phyloP scores from a whole-genome alignment of 306 rosid species.

The Citrullus amarus region DNA sequence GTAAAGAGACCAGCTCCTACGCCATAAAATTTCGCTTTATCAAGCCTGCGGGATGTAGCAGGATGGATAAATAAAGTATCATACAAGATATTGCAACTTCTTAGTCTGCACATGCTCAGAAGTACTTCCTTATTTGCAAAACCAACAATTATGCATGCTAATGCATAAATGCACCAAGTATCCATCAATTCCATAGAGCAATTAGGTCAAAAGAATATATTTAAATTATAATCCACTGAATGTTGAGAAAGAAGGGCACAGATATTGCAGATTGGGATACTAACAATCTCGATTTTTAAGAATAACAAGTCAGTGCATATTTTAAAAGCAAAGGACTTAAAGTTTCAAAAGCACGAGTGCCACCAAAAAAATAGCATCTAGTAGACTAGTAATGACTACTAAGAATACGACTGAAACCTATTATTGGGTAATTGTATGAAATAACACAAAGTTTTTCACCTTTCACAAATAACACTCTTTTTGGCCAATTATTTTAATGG shows the following conservation, averaged over 20 bases:
- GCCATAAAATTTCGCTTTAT: slow-evolving; percentile 66
- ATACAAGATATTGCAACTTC: slow-evolving; percentile 7
- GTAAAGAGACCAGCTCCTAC: slow-evolving; percentile 86
- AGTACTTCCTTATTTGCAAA: not conserved
- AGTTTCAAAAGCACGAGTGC: not conserved
- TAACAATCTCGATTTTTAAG: not conserved
- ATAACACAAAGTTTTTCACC: too few relatives aligned
- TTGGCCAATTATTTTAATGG: too few relatives aligned
- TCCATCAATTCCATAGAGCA: not conserved
- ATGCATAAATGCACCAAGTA: not conserved
- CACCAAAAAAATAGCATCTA: not conserved
- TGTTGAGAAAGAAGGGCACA: not conserved
- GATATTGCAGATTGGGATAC: not conserved
- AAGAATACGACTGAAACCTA: too few relatives aligned
- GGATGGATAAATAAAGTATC: slow-evolving; percentile 7
- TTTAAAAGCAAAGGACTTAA: not conserved
- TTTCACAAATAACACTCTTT: too few relatives aligned
- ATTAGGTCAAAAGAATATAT: not conserved
- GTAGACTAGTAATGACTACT: not conserved
- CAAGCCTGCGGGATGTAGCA: slow-evolving; percentile 52
- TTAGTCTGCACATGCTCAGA: not conserved
- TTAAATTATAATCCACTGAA: not conserved
- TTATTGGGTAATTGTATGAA: too few relatives aligned
- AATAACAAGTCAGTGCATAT: not conserved
- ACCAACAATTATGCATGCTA: not conserved